phyloP scores from a whole-genome alignment of 257 asterid species.

The Solanum piurae region DNA sequence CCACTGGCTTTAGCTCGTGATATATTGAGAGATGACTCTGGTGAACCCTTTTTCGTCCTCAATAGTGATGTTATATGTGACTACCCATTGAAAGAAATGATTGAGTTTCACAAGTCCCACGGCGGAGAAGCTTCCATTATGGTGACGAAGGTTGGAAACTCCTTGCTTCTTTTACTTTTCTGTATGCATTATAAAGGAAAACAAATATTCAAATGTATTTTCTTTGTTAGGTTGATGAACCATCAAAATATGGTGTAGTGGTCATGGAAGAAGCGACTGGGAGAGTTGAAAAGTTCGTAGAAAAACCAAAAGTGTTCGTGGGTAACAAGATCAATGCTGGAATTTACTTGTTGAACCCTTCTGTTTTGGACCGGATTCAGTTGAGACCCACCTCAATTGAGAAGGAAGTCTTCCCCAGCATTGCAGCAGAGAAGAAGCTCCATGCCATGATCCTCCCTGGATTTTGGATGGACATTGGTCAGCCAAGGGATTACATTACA shows the following conservation, averaged over 20 bases:
- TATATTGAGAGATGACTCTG: conserved; percentile 48
- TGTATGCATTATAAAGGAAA: neutral
- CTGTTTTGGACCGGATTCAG: conserved; percentile 65
- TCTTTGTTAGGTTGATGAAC: conserved; percentile 68
- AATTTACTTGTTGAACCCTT: conserved; percentile 68
- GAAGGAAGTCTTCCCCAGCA: conserved; percentile 76
- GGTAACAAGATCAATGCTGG: conserved; percentile 96
- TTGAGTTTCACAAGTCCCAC: conserved; percentile 67
- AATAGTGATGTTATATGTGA: conserved; percentile 81
- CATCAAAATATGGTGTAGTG: conserved; percentile 87
- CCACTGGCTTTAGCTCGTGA: conserved; percentile 89
- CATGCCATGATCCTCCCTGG: conserved; percentile 81
- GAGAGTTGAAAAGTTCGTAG: conserved; percentile 80
- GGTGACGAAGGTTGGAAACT: conserved; percentile 45
- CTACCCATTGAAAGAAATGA: conserved; percentile 65
- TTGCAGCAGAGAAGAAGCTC: conserved; percentile 55
- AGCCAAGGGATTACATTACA: conserved; percentile 78
- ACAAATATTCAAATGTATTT: neutral
- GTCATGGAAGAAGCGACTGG: conserved; percentile 71
- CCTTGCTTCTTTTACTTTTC: neutral
- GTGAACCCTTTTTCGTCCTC: conserved; percentile 75
- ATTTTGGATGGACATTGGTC: conserved; percentile 97
- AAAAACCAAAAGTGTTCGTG: conserved; percentile 81
- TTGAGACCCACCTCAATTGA: conserved; percentile 82
- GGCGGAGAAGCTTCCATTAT: conserved; percentile 78